A percentile compares a stretch with the other conserved stretches of the same genome.
Conservation (phyloP, 495 filamentous ascomycete genomes). For the Penicillium samsonianum region DNA sequence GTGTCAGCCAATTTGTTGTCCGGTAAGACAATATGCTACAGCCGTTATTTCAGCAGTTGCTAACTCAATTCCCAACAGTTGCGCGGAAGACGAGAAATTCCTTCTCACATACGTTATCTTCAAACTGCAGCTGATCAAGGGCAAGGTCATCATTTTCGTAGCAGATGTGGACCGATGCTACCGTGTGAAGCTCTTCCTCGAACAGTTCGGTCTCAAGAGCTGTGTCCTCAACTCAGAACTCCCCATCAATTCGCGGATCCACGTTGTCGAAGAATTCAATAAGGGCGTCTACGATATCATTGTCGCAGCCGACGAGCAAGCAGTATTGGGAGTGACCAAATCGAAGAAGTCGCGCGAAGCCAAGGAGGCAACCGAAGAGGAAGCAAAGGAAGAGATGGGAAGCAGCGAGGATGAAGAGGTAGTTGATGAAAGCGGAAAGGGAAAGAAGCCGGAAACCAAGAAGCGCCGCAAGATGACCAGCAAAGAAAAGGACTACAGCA, state of each 20-base stretch:
- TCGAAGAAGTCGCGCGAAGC: slow-evolving; percentile 37
- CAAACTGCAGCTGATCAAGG: slow-evolving; percentile 91
- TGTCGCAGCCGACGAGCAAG: slow-evolving; percentile 91
- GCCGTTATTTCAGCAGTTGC: background rate
- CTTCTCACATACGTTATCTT: slow-evolving; percentile 90
- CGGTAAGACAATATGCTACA: slow-evolving; percentile 48
- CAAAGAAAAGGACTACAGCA: slow-evolving; percentile 82
- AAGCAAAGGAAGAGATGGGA: slow-evolving; percentile 30
- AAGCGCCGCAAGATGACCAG: slow-evolving; percentile 64
- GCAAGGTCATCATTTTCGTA: slow-evolving; percentile 93
- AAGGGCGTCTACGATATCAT: slow-evolving; percentile 95
- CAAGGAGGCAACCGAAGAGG: slow-evolving; percentile 15
- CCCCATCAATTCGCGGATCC: slow-evolving; percentile 86
- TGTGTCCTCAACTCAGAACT: slow-evolving; percentile 95
- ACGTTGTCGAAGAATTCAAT: slow-evolving; percentile 97
- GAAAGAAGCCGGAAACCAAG: slow-evolving; percentile 33
- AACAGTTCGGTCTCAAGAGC: slow-evolving; percentile 92
- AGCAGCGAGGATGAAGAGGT: slow-evolving; percentile 41
- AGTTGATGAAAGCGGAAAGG: slow-evolving; percentile 24
- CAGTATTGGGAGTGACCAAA: slow-evolving; percentile 65
- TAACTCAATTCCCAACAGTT: slow-evolving; percentile 48
- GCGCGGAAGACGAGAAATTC: slow-evolving; percentile 96
- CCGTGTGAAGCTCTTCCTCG: slow-evolving; percentile 89
- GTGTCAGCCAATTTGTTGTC: slow-evolving; percentile 83
- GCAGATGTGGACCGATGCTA: slow-evolving; percentile 92